Conservation (phyloP, 768 basidiomycete species). For the Tulasnella calospora region DNA sequence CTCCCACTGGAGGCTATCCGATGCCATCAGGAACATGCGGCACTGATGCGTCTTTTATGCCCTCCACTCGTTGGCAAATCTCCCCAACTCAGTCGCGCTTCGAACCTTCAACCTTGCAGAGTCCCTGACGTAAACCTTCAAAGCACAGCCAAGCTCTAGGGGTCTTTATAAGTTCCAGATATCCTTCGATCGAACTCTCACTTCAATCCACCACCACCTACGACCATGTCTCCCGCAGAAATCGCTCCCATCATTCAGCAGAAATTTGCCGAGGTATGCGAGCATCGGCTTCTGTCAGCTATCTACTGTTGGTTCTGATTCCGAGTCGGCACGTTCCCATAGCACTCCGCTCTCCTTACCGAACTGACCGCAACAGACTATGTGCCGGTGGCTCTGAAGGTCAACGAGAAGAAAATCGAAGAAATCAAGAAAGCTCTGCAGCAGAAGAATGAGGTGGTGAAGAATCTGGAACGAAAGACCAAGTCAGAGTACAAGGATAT, state of each 20-base stretch:
- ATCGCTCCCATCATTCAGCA: conserved; percentile 13
- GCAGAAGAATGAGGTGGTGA: conserved; percentile 1
- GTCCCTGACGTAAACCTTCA: not conserved
- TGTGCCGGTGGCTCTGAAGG: conserved; percentile 5
- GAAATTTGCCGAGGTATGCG: conserved; percentile 22
- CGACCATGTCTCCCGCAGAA: conserved; percentile 5
- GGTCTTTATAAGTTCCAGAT: not conserved
- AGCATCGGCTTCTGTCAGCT: not conserved
- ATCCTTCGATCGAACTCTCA: not conserved
- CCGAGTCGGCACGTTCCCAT: not conserved
- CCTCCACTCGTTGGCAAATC: not conserved
- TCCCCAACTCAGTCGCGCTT: not conserved
- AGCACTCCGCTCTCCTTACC: conserved; percentile 16
- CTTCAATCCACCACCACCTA: not conserved
- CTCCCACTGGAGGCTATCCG: conserved; percentile 4
- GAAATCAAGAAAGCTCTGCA: conserved; percentile 20
- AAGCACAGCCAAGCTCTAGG: conserved; percentile 1
- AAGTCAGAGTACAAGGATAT: conserved; percentile 24
- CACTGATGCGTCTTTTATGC: conserved; percentile 10
- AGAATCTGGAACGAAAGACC: conserved; percentile 12
- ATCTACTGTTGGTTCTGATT: not conserved
- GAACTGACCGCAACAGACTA: conserved; percentile 17
- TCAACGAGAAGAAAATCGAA: conserved; percentile 16
- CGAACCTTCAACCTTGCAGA: not conserved
- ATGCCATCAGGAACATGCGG: conserved; percentile 11